Evolutionary conservation across 192 early-diverging fungal genomes (phyloP).

Genomic region (Spinellus fusiger): DNA sequence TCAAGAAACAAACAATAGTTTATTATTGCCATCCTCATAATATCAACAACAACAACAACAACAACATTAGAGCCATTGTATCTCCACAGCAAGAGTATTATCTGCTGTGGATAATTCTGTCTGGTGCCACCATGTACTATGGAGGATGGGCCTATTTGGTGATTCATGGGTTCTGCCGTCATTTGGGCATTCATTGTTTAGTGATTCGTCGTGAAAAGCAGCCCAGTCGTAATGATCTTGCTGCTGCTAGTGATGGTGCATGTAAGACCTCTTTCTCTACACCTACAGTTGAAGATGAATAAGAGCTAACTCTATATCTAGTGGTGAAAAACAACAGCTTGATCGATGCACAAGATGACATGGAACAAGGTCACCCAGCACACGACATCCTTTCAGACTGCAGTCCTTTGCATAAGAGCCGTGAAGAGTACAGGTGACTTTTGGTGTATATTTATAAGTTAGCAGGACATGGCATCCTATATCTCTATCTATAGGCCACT

Average conservation of each 20-base stretch:
- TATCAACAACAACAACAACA: neutral
- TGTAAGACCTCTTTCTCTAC: neutral
- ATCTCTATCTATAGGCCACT: too few relatives aligned
- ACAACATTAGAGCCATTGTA: neutral
- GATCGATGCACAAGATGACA: too few relatives aligned
- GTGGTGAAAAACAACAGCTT: too few relatives aligned
- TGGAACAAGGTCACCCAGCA: too few relatives aligned
- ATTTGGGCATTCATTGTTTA: constrained; percentile 81
- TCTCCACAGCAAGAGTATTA: neutral
- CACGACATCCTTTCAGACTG: too few relatives aligned
- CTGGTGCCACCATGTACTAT: neutral
- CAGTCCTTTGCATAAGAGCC: too few relatives aligned
- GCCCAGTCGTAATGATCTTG: neutral
- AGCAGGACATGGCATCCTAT: too few relatives aligned
- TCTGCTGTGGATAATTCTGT: neutral
- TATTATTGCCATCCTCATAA: neutral
- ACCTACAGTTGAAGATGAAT: too few relatives aligned
- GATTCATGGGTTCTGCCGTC: constrained; percentile 82
- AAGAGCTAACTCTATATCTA: too few relatives aligned
- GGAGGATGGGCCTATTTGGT: constrained; percentile 60
- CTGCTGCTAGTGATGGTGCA: neutral
- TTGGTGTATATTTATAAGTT: too few relatives aligned
- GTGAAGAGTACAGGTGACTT: too few relatives aligned
- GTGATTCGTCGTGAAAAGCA: constrained; percentile 6
- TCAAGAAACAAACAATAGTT: neutral